Conservation (phyloP, 192 early-diverging fungal species). For the Oehlia diaphana region DNA sequence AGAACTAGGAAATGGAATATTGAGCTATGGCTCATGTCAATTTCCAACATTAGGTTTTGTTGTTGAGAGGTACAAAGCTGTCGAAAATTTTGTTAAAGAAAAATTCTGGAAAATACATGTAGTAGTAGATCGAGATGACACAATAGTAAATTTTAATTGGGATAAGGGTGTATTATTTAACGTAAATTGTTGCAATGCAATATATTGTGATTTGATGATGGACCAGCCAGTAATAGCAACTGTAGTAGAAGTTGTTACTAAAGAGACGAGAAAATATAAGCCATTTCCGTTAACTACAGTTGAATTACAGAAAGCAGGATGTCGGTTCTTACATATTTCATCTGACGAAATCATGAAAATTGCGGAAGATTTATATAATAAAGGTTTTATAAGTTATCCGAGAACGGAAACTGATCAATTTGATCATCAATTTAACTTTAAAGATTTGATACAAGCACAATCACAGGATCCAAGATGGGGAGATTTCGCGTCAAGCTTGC, state of each 20-base stretch:
- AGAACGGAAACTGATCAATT: slow-evolving; percentile 97
- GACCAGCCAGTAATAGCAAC: slow-evolving; percentile 46
- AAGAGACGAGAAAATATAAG: slow-evolving; percentile 81
- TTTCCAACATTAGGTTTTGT: slow-evolving; percentile 97
- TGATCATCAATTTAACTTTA: slow-evolving; percentile 70
- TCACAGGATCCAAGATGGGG: slow-evolving; percentile 44
- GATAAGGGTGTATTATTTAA: slow-evolving; percentile 69
- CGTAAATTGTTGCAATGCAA: slow-evolving; percentile 56
- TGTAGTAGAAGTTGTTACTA: slow-evolving; percentile 58
- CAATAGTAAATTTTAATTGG: slow-evolving; percentile 72
- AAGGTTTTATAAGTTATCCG: slow-evolving; percentile 93
- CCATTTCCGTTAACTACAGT: slow-evolving; percentile 93
- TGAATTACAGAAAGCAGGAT: slow-evolving; percentile 86
- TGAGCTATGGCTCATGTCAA: slow-evolving; percentile 95
- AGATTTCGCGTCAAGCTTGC: slow-evolving; percentile 42
- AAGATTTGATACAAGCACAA: slow-evolving; percentile 61
- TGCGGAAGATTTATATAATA: slow-evolving; percentile 87
- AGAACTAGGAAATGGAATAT: slow-evolving; percentile 55
- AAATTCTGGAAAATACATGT: slow-evolving; percentile 87
- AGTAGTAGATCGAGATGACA: slow-evolving; percentile 50
- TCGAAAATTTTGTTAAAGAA: slow-evolving; percentile 84
- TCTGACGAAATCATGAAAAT: slow-evolving; percentile 81
- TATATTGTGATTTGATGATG: slow-evolving; percentile 34
- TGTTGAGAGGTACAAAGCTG: slow-evolving; percentile 78
- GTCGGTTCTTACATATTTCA: slow-evolving; percentile 66